Base-by-base conservation (phyloP, 768 basidiomycete species). In the Suillus hirtellus region DNA sequence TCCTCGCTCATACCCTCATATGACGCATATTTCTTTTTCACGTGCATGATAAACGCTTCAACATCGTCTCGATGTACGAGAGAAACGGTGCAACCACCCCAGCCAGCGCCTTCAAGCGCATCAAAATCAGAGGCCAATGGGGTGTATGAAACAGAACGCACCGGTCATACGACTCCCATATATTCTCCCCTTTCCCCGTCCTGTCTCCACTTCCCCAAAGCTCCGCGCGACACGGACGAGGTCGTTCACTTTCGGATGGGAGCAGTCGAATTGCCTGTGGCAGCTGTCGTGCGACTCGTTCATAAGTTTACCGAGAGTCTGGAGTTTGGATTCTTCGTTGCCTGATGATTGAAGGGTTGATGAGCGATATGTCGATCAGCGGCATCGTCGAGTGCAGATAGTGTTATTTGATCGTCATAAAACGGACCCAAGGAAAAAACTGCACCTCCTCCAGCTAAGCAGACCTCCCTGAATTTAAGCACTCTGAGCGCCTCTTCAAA, bases 11-110 rank as follows among this genome's bases (percentile, higher is more conserved):
- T 73, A 7, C 75, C 79, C 65, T 77, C 77, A 73, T 91, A 94
- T n/a, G 88, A 84, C 19, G 71, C 75, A 71, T 93, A 95, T 4
- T 75, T 76, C n/a, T 76, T 76, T 70, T 79, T 83, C 19, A 95
- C 77, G 66, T 80, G 79, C 65, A 77, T 70, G 52, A 94, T 88
- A 72, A 96, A 95, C 9, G 69, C 64, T 0, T 83, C 80, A 2
- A 91, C 90, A 50, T 84, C 69, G 21, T 78, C 74, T 69, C 89
- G 88, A 8, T 85, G 81, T 17, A 95, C 88, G 21, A 95, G 82
- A 8, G 91, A 93, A 24, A 95, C 89, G 0, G 90, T 90, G 70
- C 93, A 95, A 6, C 94, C 94, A 43, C 95, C 95, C 93, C 93
- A 96, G 4, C 93, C 93, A 0, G 93, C 93, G 35, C 92, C 90